Conservation (phyloP, 2,329 filamentous ascomycete genomes). For the Onygenales sp. region DNA sequence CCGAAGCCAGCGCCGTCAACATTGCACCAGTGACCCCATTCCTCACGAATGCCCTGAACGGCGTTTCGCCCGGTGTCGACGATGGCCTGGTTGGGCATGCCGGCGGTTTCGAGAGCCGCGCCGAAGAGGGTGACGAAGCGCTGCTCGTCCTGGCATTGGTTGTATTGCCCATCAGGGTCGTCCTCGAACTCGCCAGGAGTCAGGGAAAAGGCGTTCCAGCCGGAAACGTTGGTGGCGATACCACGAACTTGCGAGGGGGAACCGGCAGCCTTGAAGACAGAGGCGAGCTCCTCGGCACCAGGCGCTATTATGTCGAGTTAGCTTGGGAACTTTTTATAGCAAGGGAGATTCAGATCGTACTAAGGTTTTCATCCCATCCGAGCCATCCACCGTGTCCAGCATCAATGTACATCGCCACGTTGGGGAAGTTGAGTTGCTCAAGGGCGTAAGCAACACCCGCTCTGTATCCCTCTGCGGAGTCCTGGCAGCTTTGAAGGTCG, state of each 20-base stretch:
- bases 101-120: conserved; percentile 38
- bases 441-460: conserved; percentile 31
- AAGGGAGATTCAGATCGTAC: not conserved
- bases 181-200: conserved; percentile 35
- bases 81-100: conserved; percentile 48
- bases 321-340: not conserved
- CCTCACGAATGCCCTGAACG: conserved; percentile 48
- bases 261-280: conserved; percentile 40
- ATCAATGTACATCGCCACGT: conserved; percentile 56
- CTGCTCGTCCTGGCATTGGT: conserved; percentile 40
- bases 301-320: conserved; percentile 18
- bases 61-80: conserved; percentile 51
- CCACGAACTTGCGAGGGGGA: conserved; percentile 41
- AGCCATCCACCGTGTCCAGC: conserved; percentile 57
- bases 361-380: conserved; percentile 52
- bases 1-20: conserved; percentile 56
- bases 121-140: conserved; percentile 42
- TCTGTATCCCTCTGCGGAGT: conserved; percentile 46
- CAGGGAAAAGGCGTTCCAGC: conserved; percentile 48
- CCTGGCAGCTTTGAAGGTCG: conserved; percentile 44
- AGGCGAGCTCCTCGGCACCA: conserved; percentile 39
- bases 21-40: conserved; percentile 62
- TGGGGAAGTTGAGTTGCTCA: conserved; percentile 40
- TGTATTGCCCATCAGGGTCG: conserved; percentile 27
- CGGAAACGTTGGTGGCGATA: conserved; percentile 49